Evolutionary conservation across 2,329 filamentous ascomycete species (phyloP), one percentile per base, ranked within the genome.

Genomic region (Phialocephala sp.): DNA sequence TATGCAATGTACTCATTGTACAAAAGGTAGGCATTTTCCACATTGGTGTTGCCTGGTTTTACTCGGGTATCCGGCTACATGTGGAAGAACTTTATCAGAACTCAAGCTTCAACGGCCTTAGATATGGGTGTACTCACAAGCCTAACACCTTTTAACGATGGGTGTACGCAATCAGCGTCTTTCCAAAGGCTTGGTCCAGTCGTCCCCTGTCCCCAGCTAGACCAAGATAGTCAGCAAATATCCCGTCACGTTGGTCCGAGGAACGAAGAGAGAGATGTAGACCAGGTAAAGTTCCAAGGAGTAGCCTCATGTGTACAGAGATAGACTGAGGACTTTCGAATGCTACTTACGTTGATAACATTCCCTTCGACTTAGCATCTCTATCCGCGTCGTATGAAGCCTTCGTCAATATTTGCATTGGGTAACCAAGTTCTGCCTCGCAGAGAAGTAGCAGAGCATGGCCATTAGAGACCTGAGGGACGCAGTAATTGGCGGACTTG

Each of bases 401-500:
- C 14, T 80, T 0, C 0, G 79, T 81, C 2, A 94, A 82, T 71
- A 89, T 83, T 65, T 90, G 85, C 80, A 94, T 88, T 0, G 92
- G 92, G 39, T 89, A 79, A 6, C 93, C 93, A 2, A 97, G 84
- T 78, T 93, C 90, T 4, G 91, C 92, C 74, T 97, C 93, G 72
- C 93, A 96, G 1, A 97, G 87, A 20, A 97, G 83, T 4, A 97
- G 81, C 2, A 97, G 81, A 0, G 89, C 93, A 24, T 88, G 87
- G 22, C 87, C 85, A n/a, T 84, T 85, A n/a, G 89, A 91, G 66
- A 80, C 84, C 69, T 79, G 76, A 0, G 87, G 76, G 60, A 78
- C 84, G 76, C 92, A 95, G 79, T 97, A 97, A 72, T 87, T 87
- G 18, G 92, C 92, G 1, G 90, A 93, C 79, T 96, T 97, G 75